Evolutionary conservation across 1,284 basidiomycete species (phyloP), one percentile per base, ranked within the genome.

Genomic region (Tilletiopsis washingtonensis): DNA sequence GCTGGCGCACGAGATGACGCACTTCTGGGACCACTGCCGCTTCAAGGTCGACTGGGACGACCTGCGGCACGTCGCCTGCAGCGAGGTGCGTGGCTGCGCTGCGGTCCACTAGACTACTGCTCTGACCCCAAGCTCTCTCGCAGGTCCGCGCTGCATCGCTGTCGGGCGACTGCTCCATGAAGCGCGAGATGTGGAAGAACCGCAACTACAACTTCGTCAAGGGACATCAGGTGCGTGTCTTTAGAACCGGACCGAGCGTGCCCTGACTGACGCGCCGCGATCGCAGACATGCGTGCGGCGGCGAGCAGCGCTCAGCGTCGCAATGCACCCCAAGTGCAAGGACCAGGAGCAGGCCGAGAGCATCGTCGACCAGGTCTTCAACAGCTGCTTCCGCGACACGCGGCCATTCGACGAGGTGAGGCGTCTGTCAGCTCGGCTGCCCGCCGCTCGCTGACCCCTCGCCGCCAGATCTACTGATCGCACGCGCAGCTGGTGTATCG

Each of bases 391-490:
- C 76, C 83, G 81, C 43, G 93, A 98, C 74, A 97, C 91, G 5
- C 77, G 91, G 61, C 93, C 93, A 5, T 98, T 97, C 74, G 93
- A 97, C 75, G 90, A 96, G 82, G 88, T 91, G n/a, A n/a, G n/a
- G n/a, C n/a, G n/a, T n/a, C n/a, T n/a, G n/a, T n/a, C n/a, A n/a
- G n/a, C n/a, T n/a, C n/a, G n/a, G n/a, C n/a, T n/a, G n/a, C n/a
- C n/a, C n/a, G n/a, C n/a, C n/a, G n/a, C n/a, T n/a, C n/a, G n/a
- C n/a, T n/a, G n/a, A n/a, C n/a, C n/a, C n/a, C n/a, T n/a, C n/a
- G n/a, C n/a, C n/a, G n/a, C n/a, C n/a, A n/a, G n/a, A n/a, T n/a
- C n/a, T n/a, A n/a, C n/a, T n/a, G n/a, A n/a, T n/a, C n/a, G n/a
- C n/a, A n/a, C n/a, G n/a, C n/a, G n/a, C n/a, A n/a, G n/a, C n/a